phyloP scores from a whole-genome alignment of 202 grass and related monocot species.

The Cymbopogon flexuosus region DNA sequence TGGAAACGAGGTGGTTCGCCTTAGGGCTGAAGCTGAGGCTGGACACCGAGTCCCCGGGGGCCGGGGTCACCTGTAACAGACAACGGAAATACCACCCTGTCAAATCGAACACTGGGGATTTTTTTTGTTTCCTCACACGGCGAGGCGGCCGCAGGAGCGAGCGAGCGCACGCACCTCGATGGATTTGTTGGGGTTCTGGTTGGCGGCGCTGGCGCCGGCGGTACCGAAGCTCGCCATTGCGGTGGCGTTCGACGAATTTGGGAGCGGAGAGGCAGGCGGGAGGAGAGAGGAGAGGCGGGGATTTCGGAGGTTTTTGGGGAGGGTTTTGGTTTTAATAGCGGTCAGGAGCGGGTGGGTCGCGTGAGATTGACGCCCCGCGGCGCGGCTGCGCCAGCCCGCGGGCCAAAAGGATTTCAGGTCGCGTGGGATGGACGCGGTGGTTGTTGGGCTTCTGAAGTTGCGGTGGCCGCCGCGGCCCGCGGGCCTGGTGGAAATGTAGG shows the following conservation, averaged over 20 bases:
- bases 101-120: conserved; percentile 12
- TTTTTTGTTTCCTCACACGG: not conserved
- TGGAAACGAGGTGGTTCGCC: conserved; percentile 75
- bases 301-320: conserved; percentile 12
- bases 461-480: no score
- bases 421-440: conserved; percentile 25
- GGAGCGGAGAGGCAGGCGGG: not conserved
- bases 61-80: conserved; percentile 26
- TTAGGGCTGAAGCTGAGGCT: conserved; percentile 84
- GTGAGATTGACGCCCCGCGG: conserved; percentile 12
- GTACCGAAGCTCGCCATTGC: conserved; percentile 36
- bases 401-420: not conserved
- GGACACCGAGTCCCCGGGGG: conserved; percentile 62
- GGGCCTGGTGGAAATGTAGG: no score
- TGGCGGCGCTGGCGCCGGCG: conserved; percentile 30
- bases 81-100: not conserved
- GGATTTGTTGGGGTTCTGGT: conserved; percentile 80
- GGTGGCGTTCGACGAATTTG: not conserved
- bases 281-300: not conserved
- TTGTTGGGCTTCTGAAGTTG: not conserved
- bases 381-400: not conserved
- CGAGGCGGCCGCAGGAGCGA: not conserved
- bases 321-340: conserved; percentile 22
- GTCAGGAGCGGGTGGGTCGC: not conserved
- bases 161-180: conserved; percentile 37